Conservation (phyloP, 805 yeast genomes). For the Myxozyma geophila region DNA sequence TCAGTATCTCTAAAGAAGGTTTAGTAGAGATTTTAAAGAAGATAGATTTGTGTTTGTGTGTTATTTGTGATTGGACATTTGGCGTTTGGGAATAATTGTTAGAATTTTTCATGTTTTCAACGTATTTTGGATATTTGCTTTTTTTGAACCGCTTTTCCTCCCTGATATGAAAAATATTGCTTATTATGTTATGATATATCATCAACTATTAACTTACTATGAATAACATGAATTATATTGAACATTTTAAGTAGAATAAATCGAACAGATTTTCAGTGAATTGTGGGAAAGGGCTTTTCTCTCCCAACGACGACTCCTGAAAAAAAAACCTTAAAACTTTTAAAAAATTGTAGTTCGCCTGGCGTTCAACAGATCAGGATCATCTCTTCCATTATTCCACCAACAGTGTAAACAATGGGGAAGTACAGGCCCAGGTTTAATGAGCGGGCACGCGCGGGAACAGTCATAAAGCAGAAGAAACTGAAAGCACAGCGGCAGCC, state of each 20-base stretch:
- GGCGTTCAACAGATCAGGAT: no score
- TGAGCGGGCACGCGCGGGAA: constrained; percentile 84
- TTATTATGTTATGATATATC: no score
- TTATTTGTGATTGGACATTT: not conserved
- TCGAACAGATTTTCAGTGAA: not conserved
- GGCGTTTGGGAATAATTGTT: not conserved
- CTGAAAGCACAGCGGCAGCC: constrained; percentile 70
- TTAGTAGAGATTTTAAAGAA: not conserved
- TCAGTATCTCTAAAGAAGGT: no score
- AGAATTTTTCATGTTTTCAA: not conserved
- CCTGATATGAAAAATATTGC: no score
- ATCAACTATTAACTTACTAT: not conserved
- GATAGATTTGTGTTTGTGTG: not conserved
- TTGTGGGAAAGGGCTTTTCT: constrained; percentile 11
- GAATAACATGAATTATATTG: not conserved
- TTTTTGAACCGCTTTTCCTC: no score
- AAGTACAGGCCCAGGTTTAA: constrained; percentile 79
- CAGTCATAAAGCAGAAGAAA: constrained; percentile 76
- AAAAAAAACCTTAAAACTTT: constrained; percentile 1
- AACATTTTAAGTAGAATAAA: not conserved
- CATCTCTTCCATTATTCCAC: no score
- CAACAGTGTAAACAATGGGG: constrained; percentile 60
- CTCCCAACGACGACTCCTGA: constrained; percentile 18
- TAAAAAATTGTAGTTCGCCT: no score
- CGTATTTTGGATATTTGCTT: not conserved